A percentile compares a stretch with the other conserved stretches of the same genome.
phyloP scores from a whole-genome alignment of 192 early-diverging fungal genomes.

The Piromyces sp. region DNA sequence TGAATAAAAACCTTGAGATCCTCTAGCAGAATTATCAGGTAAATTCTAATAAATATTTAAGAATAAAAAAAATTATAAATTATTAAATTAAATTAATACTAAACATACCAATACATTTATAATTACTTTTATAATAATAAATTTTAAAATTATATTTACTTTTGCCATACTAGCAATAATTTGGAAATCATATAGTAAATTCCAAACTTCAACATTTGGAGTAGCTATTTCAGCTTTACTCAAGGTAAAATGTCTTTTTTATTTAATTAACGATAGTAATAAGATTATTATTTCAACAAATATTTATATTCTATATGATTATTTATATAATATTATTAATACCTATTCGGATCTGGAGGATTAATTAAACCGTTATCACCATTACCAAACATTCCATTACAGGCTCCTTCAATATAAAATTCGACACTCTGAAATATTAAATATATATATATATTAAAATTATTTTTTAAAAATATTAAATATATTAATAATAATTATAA shows the following conservation, averaged over 20 bases:
- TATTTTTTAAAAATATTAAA: no score
- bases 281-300: no score
- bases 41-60: slow-evolving; percentile 21
- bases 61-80: no score
- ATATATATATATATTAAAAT: no score
- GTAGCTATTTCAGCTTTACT: slow-evolving; percentile 48
- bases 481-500: no score
- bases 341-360: background rate
- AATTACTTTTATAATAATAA: no score
- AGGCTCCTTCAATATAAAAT: slow-evolving; percentile 77
- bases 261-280: no score
- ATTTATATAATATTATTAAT: no score
- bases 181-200: slow-evolving; percentile 58
- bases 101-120: no score
- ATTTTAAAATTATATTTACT: no score
- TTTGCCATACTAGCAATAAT: slow-evolving; percentile 51
- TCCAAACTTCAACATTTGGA: slow-evolving; percentile 47
- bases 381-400: slow-evolving; percentile 83
- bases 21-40: slow-evolving; percentile 41
- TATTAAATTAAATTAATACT: background rate
- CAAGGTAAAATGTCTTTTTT: background rate
- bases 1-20: slow-evolving; percentile 43
- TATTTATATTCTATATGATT: no score
- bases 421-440: slow-evolving; percentile 17
- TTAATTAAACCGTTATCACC: slow-evolving; percentile 16